These are phyloP conservation scores for Mercurialis annua DNA, from an alignment of 345 rosid species.

Conservation along the genomic window DNA sequence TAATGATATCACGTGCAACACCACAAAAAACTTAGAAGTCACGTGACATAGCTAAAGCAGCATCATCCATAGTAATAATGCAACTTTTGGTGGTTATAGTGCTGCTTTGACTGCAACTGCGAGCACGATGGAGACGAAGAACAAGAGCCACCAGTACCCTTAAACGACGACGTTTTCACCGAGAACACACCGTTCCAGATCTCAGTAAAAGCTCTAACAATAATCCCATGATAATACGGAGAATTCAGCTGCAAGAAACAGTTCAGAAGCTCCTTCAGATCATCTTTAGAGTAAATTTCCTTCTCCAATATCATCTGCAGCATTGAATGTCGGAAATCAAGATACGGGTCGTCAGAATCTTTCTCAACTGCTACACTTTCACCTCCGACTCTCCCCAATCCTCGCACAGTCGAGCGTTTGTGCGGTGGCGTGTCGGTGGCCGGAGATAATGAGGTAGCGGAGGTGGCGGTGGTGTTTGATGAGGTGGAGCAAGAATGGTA, in stretches of 20 bases:
- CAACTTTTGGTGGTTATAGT: background rate
- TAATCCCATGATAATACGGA: constrained; percentile 72
- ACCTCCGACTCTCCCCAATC: constrained; percentile 56
- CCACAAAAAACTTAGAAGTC: constrained; percentile 12
- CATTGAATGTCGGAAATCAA: constrained; percentile 90
- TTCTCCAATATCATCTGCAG: constrained; percentile 93
- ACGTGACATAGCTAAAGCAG: constrained; percentile 21
- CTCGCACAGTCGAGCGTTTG: constrained; percentile 34
- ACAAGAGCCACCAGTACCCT: background rate
- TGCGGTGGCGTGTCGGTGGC: constrained; percentile 22
- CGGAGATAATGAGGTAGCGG: constrained; percentile 37
- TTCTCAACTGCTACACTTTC: constrained; percentile 88
- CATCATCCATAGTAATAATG: background rate
- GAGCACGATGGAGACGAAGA: background rate
- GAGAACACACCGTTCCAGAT: constrained; percentile 87
- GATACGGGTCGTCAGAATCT: constrained; percentile 87
- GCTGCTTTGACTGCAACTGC: background rate
- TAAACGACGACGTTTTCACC: constrained; percentile 20
- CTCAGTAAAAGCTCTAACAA: constrained; percentile 85
- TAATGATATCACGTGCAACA: background rate
- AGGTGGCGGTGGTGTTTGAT: constrained; percentile 18
- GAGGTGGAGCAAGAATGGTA: constrained; percentile 28
- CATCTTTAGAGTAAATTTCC: constrained; percentile 77
- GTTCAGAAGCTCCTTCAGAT: constrained; percentile 68
- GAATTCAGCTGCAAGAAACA: constrained; percentile 85